Percentiles rank a stretch among this genome's conserved stretches.
These are phyloP conservation scores for Geranium brycei DNA, from an alignment of 345 rosid species.

Conservation along the genomic window DNA sequence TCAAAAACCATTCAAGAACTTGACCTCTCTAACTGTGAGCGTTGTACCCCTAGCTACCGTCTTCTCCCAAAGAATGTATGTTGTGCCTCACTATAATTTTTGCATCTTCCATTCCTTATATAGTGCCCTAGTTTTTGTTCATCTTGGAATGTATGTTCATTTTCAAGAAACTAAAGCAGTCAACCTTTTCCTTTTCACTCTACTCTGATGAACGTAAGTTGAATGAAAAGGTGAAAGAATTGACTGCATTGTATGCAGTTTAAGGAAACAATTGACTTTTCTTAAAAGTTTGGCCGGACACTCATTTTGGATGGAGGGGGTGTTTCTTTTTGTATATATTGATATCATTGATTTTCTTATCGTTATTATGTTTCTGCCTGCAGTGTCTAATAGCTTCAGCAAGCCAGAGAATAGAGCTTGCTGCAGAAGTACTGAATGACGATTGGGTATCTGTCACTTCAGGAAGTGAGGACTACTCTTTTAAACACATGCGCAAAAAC, in stretches of 20 bases:
- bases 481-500: slow-evolving; percentile 96
- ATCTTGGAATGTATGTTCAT: slow-evolving; percentile 7
- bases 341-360: not conserved
- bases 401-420: slow-evolving; percentile 78
- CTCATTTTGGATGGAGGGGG: not conserved
- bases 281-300: not conserved
- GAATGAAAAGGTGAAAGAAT: no score
- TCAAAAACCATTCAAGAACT: slow-evolving; percentile 87
- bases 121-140: slow-evolving; percentile 4
- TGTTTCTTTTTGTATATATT: not conserved
- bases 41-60: slow-evolving; percentile 96
- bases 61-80: slow-evolving; percentile 76
- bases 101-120: not conserved
- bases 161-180: no score
- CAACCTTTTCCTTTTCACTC: not conserved
- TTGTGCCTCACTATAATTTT: not conserved
- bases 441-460: slow-evolving; percentile 97
- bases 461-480: slow-evolving; percentile 99
- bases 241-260: not conserved
- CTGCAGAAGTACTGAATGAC: slow-evolving; percentile 75
- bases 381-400: slow-evolving; percentile 80
- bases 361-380: slow-evolving; percentile 18
- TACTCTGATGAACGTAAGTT: not conserved
- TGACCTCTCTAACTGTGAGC: slow-evolving; percentile 89
- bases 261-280: not conserved